Evolutionary conservation across 148 eudicot genomes (phyloP), one percentile per base, ranked within the genome.

Genomic region (Chenopodium quinoa): DNA sequence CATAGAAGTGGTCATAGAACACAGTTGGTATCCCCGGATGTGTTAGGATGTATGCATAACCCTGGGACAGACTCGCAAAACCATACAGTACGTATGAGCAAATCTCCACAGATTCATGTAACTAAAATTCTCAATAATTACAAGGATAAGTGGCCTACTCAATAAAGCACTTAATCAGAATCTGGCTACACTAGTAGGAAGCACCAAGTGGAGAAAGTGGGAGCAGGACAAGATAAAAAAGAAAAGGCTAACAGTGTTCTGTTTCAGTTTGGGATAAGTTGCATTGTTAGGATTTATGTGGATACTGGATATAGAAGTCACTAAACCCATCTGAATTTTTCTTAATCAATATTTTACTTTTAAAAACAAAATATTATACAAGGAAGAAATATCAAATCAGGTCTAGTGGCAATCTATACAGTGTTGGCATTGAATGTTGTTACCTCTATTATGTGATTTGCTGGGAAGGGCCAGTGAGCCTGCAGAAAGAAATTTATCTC

Each of bases 381-480:
- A 60, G 11, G 19, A 16, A 54, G 4, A 54, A 12, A 54, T 9
- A 7, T n/a, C 66, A 62, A 27, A 20, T 6, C 25, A 62, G 25
- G 22, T 62, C 13, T 10, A 3, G 9, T 62, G 2, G 4, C 66
- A 62, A 62, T n/a, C 66, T 20, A 25, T 6, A 2, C 5, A 62
- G 63, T 20, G 13, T 1, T 22, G n/a, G 66, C 6, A 20, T 20
- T 10, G 23, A 14, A n/a, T 66, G 34, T 12, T 46, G 34, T 50
- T 93, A 95, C 98, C 98, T 95, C 96, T 97, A 93, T 92, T 12
- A 93, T 82, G 85, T 91, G 93, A 77, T 88, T 82, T 71, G 89
- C 86, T 23, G 98, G 97, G 79, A 95, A 95, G 50, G 97, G 98
- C 98, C 97, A 95, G 78, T 95, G 98, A 81, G 92, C 97, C 98